A percentile compares a stretch with the other conserved stretches of the same genome.
Evolutionary conservation across 2,329 filamentous ascomycete genomes (phyloP).

Genomic region (Colletotrichum tamarilloi): DNA sequence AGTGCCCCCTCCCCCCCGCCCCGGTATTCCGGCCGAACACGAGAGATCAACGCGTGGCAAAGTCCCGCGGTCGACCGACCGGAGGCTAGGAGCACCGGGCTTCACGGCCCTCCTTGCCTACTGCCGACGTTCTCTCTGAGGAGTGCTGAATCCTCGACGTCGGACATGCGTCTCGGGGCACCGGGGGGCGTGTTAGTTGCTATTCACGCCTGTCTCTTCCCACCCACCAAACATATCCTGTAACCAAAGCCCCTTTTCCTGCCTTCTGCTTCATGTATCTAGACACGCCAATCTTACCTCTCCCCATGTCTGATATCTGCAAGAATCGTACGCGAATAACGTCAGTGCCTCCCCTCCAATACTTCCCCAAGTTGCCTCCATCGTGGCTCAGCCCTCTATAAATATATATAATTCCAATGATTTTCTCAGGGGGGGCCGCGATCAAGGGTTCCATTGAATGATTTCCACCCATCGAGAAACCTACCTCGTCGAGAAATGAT

Average conservation of each 20-base stretch:
- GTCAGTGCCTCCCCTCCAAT: constrained; percentile 19
- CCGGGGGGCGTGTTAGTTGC: constrained; percentile 3
- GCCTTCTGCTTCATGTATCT: background rate
- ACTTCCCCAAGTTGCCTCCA: background rate
- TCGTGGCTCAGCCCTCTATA: constrained; percentile 35
- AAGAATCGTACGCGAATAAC: constrained; percentile 29
- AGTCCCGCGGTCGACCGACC: constrained; percentile 30
- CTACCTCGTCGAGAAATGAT: constrained; percentile 33
- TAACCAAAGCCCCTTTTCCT: constrained; percentile 9
- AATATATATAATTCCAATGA: constrained; percentile 33
- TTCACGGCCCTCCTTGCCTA: constrained; percentile 12
- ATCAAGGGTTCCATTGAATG: constrained; percentile 30
- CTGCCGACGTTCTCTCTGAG: background rate
- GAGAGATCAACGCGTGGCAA: constrained; percentile 35
- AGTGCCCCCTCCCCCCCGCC: background rate
- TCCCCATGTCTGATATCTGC: constrained; percentile 16
- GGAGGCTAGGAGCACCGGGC: constrained; percentile 21
- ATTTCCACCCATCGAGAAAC: constrained; percentile 29
- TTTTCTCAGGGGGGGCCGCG: constrained; percentile 30
- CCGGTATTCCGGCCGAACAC: constrained; percentile 32
- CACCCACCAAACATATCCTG: constrained; percentile 4
- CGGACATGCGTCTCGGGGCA: constrained; percentile 26
- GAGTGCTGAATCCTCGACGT: constrained; percentile 6
- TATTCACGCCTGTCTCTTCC: background rate
- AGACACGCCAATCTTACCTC: background rate